Evolutionary conservation across 2,329 filamentous ascomycete species (phyloP).

Genomic region (Aurifilum marmelostoma): DNA sequence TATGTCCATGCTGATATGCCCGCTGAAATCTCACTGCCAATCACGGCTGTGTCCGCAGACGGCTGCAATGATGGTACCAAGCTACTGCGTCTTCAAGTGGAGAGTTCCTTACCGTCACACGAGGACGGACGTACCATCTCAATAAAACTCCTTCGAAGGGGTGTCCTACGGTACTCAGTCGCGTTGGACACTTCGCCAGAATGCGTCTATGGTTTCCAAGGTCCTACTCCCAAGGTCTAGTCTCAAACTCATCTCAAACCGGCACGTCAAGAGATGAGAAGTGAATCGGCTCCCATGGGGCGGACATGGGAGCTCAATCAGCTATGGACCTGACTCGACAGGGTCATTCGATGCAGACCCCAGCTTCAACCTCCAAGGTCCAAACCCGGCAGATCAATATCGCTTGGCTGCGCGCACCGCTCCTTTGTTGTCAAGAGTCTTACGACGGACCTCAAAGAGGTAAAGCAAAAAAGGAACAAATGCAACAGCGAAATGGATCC

Average conservation of each 20-base stretch:
- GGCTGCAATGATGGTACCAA: background rate
- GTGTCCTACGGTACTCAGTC: background rate
- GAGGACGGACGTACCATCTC: no score
- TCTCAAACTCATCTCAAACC: conserved; percentile 10
- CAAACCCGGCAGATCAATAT: background rate
- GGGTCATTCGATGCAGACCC: conserved; percentile 12
- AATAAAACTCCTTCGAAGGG: no score
- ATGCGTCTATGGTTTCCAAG: background rate
- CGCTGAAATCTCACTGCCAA: background rate
- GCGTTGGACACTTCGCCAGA: background rate
- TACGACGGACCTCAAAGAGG: background rate
- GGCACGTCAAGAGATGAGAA: background rate
- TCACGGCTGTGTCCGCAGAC: background rate
- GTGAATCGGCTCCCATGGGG: background rate
- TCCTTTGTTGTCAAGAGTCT: background rate
- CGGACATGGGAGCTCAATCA: background rate
- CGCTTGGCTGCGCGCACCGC: conserved; percentile 7
- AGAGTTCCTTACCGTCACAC: no score
- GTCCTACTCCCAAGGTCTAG: background rate
- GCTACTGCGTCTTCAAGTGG: background rate
- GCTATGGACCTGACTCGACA: conserved; percentile 1
- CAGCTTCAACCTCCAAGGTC: background rate
- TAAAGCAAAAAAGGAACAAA: background rate
- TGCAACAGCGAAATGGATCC: conserved; percentile 3
- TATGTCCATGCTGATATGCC: background rate